phyloP scores from a whole-genome alignment of 495 filamentous ascomycete species.

The Hypoxylon rickii region DNA sequence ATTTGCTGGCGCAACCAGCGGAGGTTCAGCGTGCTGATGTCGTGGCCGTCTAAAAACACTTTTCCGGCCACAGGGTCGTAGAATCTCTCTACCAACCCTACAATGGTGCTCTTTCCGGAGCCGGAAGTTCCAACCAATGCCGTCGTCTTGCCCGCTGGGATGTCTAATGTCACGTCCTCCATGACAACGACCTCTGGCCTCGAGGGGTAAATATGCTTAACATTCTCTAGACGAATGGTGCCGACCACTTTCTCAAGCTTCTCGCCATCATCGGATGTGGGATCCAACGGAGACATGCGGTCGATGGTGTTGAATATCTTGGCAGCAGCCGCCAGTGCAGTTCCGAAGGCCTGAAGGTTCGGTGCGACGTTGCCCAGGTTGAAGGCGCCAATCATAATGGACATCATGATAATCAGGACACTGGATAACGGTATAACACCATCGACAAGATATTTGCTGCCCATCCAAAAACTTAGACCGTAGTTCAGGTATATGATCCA shows the following conservation, averaged over 20 bases:
- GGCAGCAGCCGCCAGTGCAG: constrained; percentile 75
- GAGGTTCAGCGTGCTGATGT: constrained; percentile 80
- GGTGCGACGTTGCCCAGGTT: constrained; percentile 87
- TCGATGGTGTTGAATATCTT: constrained; percentile 96
- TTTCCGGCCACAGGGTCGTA: constrained; percentile 84
- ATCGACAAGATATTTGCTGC: constrained; percentile 74
- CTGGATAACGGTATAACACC: constrained; percentile 60
- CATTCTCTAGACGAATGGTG: constrained; percentile 76
- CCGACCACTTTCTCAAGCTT: constrained; percentile 75
- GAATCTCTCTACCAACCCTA: constrained; percentile 90
- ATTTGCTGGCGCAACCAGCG: constrained; percentile 92
- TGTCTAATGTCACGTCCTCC: constrained; percentile 73
- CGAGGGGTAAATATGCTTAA: constrained; percentile 94
- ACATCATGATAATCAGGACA: constrained; percentile 82
- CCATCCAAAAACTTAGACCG: constrained; percentile 94
- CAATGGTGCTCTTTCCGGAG: constrained; percentile 88
- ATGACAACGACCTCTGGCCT: constrained; percentile 88
- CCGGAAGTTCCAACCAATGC: constrained; percentile 88
- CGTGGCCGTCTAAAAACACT: constrained; percentile 81
- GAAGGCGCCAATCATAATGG: constrained; percentile 90
- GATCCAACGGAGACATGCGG: constrained; percentile 83
- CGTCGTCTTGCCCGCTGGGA: constrained; percentile 85
- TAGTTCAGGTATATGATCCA: constrained; percentile 85
- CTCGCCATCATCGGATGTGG: constrained; percentile 68
- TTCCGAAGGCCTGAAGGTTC: constrained; percentile 82